These are phyloP conservation scores for Pythium apleroticum DNA, from an alignment of 352 stramenopile genomes.

Conservation along the genomic window DNA sequence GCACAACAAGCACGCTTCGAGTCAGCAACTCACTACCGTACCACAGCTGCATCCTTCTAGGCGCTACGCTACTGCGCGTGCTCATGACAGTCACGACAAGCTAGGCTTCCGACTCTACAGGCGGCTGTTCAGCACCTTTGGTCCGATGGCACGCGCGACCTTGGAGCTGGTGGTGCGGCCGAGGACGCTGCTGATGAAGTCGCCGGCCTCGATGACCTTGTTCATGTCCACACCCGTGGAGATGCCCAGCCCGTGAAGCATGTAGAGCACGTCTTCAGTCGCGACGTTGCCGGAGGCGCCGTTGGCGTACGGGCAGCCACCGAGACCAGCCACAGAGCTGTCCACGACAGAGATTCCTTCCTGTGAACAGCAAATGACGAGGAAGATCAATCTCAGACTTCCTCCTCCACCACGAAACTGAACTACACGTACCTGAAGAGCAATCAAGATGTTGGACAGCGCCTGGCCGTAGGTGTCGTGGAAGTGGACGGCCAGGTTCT, in stretches of 20 bases:
- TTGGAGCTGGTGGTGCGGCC: constrained; percentile 85
- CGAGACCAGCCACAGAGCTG: constrained; percentile 94
- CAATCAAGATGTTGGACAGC: constrained; percentile 94
- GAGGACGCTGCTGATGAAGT: constrained; percentile 88
- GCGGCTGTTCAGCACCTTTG: constrained; percentile 40
- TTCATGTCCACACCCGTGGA: constrained; percentile 93
- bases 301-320: constrained; percentile 95
- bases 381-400: neutral
- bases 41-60: neutral
- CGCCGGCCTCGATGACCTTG: constrained; percentile 88
- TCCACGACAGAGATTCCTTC: constrained; percentile 93
- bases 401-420: neutral
- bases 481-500: constrained; percentile 95
- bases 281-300: constrained; percentile 96
- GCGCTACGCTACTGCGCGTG: neutral
- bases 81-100: neutral
- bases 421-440: constrained; percentile 58
- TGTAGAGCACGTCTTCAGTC: constrained; percentile 98
- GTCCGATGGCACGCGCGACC: constrained; percentile 69
- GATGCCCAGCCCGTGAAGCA: constrained; percentile 95
- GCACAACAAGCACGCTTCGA: neutral
- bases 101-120: constrained; percentile 31
- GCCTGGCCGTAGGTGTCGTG: constrained; percentile 98
- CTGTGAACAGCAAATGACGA: constrained; percentile 36
- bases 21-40: neutral